Evolutionary conservation across 2,329 filamentous ascomycete genomes (phyloP).

Genomic region (Botryotinia calthae): DNA sequence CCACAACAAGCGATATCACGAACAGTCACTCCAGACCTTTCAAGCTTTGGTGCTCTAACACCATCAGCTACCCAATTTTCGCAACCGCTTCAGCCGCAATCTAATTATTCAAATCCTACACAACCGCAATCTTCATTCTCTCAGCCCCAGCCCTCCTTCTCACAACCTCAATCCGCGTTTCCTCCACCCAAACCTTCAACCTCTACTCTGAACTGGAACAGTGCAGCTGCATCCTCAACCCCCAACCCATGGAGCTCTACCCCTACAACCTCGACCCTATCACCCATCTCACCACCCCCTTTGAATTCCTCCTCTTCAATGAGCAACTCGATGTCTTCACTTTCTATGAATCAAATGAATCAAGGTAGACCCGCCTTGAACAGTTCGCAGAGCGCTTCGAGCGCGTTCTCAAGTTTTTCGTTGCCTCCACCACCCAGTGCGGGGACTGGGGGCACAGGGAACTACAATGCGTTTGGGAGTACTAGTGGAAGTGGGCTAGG

Average conservation of each 20-base stretch:
- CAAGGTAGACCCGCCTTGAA: constrained; percentile 41
- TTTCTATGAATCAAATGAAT: constrained; percentile 46
- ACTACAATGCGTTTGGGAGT: constrained; percentile 31
- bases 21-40: constrained; percentile 59
- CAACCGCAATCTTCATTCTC: constrained; percentile 18
- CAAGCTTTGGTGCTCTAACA: constrained; percentile 53
- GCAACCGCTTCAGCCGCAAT: constrained; percentile 46
- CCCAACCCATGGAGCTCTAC: constrained; percentile 49
- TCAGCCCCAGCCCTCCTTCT: constrained; percentile 39
- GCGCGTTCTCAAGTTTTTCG: constrained; percentile 35
- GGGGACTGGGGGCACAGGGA: constrained; percentile 11
- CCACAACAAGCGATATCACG: constrained; percentile 44
- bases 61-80: constrained; percentile 63
- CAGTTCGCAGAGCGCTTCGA: constrained; percentile 47
- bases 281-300: constrained; percentile 3
- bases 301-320: constrained; percentile 37
- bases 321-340: constrained; percentile 46
- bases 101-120: constrained; percentile 8
- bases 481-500: constrained; percentile 27
- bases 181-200: constrained; percentile 27
- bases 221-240: constrained; percentile 40
- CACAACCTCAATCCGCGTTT: constrained; percentile 19
- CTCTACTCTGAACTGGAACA: constrained; percentile 50
- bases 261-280: constrained; percentile 34
- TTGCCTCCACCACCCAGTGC: constrained; percentile 34